These are phyloP conservation scores for Aureobasidium sp. DNA, from an alignment of 2,329 filamentous ascomycete species.

Conservation along the genomic window DNA sequence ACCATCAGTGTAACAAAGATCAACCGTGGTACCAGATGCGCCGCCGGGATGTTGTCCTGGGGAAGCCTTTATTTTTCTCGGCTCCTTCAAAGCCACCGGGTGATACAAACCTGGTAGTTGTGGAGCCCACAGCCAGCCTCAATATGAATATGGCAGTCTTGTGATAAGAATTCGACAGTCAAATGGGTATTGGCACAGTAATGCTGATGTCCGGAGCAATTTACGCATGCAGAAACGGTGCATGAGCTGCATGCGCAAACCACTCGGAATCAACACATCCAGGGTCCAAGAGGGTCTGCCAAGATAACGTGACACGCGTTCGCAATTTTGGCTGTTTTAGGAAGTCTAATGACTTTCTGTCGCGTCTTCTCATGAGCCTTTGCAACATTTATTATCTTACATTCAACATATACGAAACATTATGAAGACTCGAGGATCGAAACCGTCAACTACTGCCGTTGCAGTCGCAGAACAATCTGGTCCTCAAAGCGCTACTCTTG, in stretches of 20 bases:
- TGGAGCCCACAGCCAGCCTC: no score
- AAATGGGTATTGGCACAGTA: background rate
- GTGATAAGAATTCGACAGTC: background rate
- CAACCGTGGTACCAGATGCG: slow-evolving; percentile 14
- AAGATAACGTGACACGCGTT: slow-evolving; percentile 13
- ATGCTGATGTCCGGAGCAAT: background rate
- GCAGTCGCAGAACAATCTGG: slow-evolving; percentile 23
- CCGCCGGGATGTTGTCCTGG: slow-evolving; percentile 9
- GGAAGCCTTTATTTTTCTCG: background rate
- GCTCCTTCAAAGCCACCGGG: slow-evolving; percentile 9
- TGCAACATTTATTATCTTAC: slow-evolving; percentile 20
- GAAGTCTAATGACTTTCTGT: slow-evolving; percentile 16
- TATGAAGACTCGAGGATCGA: slow-evolving; percentile 36
- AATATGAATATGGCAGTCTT: no score
- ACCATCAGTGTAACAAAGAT: background rate
- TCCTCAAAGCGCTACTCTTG: slow-evolving; percentile 32
- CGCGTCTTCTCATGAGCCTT: background rate
- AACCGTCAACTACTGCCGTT: slow-evolving; percentile 23
- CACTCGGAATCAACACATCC: slow-evolving; percentile 5
- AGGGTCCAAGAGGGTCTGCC: background rate
- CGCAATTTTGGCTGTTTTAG: slow-evolving; percentile 1
- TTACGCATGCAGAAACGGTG: slow-evolving; percentile 8
- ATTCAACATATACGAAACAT: background rate
- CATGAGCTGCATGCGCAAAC: background rate
- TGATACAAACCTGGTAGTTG: no score